Evolutionary conservation across 371 early-diverging fungal genomes (phyloP).

Genomic region (Mucor racemosus): DNA sequence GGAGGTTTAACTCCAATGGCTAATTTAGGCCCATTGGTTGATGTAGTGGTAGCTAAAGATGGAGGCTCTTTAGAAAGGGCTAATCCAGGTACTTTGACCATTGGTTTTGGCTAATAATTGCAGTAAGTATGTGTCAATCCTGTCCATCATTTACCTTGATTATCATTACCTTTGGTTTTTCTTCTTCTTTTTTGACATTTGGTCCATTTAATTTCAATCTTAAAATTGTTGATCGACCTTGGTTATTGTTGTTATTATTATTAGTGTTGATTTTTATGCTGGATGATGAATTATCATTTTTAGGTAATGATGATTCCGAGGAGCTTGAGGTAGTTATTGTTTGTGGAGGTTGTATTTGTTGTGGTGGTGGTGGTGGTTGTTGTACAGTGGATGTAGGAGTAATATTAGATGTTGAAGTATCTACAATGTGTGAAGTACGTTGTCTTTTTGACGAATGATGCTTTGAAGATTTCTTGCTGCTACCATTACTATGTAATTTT

Average conservation of each 20-base stretch:
- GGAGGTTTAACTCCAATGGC: slow-evolving; percentile 25
- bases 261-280: slow-evolving; percentile 11
- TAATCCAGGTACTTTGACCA: slow-evolving; percentile 21
- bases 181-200: not conserved
- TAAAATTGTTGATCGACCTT: slow-evolving; percentile 19
- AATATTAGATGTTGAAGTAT: not conserved
- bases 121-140: not conserved
- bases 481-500: slow-evolving; percentile 32
- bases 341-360: not conserved
- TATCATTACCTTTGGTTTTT: not conserved
- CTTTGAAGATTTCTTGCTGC: slow-evolving; percentile 17
- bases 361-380: not conserved
- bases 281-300: not conserved
- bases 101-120: slow-evolving; percentile 1
- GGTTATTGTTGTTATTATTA: not conserved
- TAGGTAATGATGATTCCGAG: not conserved
- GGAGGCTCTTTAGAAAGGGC: slow-evolving; percentile 29
- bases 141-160: no score
- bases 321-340: not conserved
- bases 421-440: slow-evolving; percentile 15
- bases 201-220: slow-evolving; percentile 7
- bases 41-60: not conserved
- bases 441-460: slow-evolving; percentile 4
- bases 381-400: slow-evolving; percentile 2
- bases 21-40: slow-evolving; percentile 27